Evolutionary conservation across 495 filamentous ascomycete species (phyloP).

Genomic region (Neurospora terricola): DNA sequence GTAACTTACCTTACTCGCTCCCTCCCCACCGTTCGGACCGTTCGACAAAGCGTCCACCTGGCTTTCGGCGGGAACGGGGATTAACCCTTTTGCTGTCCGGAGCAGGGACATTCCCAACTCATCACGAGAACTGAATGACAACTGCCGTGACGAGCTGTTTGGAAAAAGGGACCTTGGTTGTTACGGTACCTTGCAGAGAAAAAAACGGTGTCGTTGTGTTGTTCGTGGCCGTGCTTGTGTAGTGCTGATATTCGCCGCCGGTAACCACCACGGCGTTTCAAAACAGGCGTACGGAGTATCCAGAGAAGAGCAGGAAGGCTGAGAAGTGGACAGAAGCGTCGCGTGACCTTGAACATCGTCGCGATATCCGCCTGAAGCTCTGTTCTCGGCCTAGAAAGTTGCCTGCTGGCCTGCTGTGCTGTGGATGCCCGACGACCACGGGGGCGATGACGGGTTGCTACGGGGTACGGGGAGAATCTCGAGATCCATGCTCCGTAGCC

Average conservation of each 20-base stretch:
- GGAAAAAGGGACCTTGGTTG: not conserved
- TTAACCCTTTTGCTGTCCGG: not conserved
- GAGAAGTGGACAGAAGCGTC: not conserved
- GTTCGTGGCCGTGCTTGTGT: not conserved
- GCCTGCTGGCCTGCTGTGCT: not conserved
- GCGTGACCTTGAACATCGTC: not conserved
- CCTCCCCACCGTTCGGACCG: not conserved
- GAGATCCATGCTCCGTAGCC: not conserved
- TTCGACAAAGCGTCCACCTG: not conserved
- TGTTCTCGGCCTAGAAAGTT: not conserved
- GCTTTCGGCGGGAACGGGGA: not conserved
- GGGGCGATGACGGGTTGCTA: not conserved
- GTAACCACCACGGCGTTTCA: not conserved
- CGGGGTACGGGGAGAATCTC: not conserved
- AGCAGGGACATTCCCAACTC: not conserved
- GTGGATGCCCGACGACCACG: not conserved
- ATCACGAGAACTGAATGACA: not conserved
- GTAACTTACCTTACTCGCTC: not conserved
- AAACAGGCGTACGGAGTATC: not conserved
- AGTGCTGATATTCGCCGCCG: not conserved
- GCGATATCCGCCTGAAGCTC: not conserved
- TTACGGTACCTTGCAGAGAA: not conserved
- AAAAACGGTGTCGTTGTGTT: not conserved
- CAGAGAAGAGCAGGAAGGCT: not conserved
- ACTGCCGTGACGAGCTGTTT: not conserved